Conservation (phyloP, 257 asterid genomes). For the Penstemon newberryi region DNA sequence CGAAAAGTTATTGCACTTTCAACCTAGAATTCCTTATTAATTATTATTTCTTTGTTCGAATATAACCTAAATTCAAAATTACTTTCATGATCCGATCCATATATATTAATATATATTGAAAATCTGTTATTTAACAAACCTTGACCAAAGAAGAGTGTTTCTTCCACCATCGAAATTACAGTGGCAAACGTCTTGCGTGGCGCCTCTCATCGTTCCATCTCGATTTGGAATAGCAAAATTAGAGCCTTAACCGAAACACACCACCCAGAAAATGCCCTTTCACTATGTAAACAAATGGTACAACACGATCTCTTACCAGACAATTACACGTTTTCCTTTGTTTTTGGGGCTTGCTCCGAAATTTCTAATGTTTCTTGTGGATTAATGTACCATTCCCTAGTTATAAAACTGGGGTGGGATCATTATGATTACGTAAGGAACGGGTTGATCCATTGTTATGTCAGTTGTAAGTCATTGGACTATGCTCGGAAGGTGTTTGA, state of each 20-base stretch:
- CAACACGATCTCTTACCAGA: slow-evolving; percentile 33
- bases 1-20: no score
- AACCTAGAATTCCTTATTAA: no score
- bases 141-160: no score
- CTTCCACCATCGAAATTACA: no score
- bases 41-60: no score
- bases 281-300: slow-evolving; percentile 46
- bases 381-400: slow-evolving; percentile 44
- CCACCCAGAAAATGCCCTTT: slow-evolving; percentile 37
- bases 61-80: no score
- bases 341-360: slow-evolving; percentile 48
- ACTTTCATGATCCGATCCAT: no score
- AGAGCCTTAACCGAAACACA: slow-evolving; percentile 38
- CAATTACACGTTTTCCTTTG: slow-evolving; percentile 57
- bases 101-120: no score
- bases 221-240: slow-evolving; percentile 47
- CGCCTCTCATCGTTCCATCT: slow-evolving; percentile 31
- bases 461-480: slow-evolving; percentile 29
- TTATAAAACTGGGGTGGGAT: slow-evolving; percentile 56
- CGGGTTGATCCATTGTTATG: slow-evolving; percentile 58
- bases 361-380: slow-evolving; percentile 32
- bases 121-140: no score
- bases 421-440: slow-evolving; percentile 54
- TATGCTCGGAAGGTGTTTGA: slow-evolving; percentile 50
- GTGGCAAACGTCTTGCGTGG: slow-evolving; percentile 26